Percentiles rank a stretch among this genome's conserved stretches.
These are phyloP conservation scores for Trichoderma parareesei DNA, from an alignment of 495 filamentous ascomycete genomes.

Conservation along the genomic window DNA sequence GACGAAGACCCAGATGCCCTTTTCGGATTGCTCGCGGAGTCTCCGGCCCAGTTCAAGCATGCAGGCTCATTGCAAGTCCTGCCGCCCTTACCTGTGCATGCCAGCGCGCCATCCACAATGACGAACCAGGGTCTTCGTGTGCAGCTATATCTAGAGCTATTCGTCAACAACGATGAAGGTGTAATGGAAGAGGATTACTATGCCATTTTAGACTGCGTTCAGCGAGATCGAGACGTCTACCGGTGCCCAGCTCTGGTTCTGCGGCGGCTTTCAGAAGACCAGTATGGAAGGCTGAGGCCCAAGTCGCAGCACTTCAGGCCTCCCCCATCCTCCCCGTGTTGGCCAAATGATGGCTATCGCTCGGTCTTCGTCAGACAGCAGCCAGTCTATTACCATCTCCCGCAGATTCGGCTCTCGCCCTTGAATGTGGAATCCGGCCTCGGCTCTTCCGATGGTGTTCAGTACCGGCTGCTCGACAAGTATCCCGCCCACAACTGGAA, in stretches of 20 bases:
- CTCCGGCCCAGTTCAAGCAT: neutral
- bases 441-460: constrained; percentile 1
- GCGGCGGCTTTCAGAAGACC: neutral
- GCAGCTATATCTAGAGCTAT: neutral
- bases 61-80: neutral
- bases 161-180: neutral
- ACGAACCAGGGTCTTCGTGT: neutral
- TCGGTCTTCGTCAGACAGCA: neutral
- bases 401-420: neutral
- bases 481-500: neutral
- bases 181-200: neutral
- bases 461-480: neutral
- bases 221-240: neutral
- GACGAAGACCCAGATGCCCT: neutral
- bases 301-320: neutral
- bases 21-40: neutral
- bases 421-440: neutral
- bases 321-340: neutral
- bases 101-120: neutral
- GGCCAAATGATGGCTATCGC: neutral
- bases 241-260: neutral
- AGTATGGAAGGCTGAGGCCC: neutral
- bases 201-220: neutral
- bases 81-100: neutral
- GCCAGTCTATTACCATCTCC: neutral